These are phyloP conservation scores for Talaromyces pinophilus DNA, from an alignment of 2,329 filamentous ascomycete genomes.

Conservation along the genomic window DNA sequence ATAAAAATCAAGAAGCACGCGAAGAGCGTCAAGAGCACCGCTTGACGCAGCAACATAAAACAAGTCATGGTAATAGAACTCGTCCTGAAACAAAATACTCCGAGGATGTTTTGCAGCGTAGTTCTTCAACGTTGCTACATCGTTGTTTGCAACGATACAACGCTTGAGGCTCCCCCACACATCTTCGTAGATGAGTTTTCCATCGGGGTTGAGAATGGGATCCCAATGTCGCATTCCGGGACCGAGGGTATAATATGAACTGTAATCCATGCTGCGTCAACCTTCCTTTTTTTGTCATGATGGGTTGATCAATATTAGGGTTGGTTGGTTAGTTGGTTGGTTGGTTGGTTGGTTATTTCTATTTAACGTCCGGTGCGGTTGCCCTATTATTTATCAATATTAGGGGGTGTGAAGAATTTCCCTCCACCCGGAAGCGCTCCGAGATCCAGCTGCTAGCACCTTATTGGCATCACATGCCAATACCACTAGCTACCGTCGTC, in stretches of 20 bases:
- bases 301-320: neutral
- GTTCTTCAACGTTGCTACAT: conserved; percentile 15
- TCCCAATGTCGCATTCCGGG: neutral
- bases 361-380: too few species aligned
- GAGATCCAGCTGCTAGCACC: too few species aligned
- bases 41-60: conserved; percentile 24
- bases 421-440: neutral
- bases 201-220: neutral
- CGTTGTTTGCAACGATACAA: conserved; percentile 11
- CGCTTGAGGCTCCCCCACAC: neutral
- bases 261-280: neutral
- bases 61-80: neutral
- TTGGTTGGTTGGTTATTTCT: too few species aligned
- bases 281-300: neutral
- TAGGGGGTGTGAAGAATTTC: neutral
- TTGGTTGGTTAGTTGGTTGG: too few species aligned
- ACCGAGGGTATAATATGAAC: neutral
- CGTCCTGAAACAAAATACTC: neutral
- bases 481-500: too few species aligned
- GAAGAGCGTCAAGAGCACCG: conserved; percentile 25
- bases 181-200: conserved; percentile 9
- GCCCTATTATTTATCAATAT: neutral
- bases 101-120: conserved; percentile 3
- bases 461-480: too few species aligned
- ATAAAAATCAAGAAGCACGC: conserved; percentile 25